Evolutionary conservation across 2,329 filamentous ascomycete species (phyloP).

Genomic region (Westerdykella ornata): DNA sequence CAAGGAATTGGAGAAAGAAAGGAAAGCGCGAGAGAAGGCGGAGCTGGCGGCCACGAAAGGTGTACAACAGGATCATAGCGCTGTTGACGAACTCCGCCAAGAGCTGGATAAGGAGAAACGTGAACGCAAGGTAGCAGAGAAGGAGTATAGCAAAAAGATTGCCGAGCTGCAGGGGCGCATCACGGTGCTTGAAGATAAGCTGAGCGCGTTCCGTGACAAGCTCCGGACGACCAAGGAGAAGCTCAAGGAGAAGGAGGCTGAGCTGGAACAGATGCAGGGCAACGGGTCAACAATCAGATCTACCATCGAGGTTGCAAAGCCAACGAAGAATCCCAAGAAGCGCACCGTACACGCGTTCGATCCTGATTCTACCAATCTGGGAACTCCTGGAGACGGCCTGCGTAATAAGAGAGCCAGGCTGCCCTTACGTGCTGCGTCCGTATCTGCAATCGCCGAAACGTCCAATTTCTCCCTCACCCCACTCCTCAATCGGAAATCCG

Average conservation of each 20-base stretch:
- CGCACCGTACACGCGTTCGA: slow-evolving; percentile 40
- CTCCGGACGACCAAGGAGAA: slow-evolving; percentile 64
- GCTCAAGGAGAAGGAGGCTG: slow-evolving; percentile 58
- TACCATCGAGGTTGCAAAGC: slow-evolving; percentile 32
- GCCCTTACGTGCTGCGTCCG: slow-evolving; percentile 44
- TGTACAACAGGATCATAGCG: slow-evolving; percentile 37
- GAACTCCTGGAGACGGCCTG: slow-evolving; percentile 45
- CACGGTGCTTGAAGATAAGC: slow-evolving; percentile 61
- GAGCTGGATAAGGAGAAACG: slow-evolving; percentile 48
- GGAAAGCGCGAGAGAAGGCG: slow-evolving; percentile 28
- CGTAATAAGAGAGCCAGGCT: slow-evolving; percentile 40
- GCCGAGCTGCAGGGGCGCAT: slow-evolving; percentile 57
- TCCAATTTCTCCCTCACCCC: slow-evolving; percentile 91
- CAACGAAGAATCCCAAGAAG: slow-evolving; percentile 38
- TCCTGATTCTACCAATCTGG: slow-evolving; percentile 43
- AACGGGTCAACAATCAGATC: slow-evolving; percentile 35
- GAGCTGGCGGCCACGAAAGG: slow-evolving; percentile 31
- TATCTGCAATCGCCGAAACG: slow-evolving; percentile 66
- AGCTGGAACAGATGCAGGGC: slow-evolving; percentile 41
- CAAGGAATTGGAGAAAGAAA: slow-evolving; percentile 37
- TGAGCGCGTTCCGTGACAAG: slow-evolving; percentile 64
- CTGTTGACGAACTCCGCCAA: slow-evolving; percentile 44
- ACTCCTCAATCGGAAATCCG: slow-evolving; percentile 72
- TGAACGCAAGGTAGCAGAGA: slow-evolving; percentile 48
- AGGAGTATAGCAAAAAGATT: slow-evolving; percentile 50